Base-by-base conservation (phyloP, 2,329 filamentous ascomycete species). In the Alternaria solani region DNA sequence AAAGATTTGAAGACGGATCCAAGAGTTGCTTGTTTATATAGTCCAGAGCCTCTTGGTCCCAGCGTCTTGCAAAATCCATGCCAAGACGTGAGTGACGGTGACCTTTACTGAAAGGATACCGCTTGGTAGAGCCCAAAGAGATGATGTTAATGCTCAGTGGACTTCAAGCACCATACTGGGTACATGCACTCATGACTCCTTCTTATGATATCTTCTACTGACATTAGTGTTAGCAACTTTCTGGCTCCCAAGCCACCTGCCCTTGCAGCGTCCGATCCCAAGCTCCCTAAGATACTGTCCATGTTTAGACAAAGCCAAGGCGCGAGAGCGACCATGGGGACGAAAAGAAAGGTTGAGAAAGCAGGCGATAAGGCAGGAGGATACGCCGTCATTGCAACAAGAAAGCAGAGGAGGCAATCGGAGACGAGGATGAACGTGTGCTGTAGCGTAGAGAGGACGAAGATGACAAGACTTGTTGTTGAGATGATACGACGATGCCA, bases 81-180 rank as follows among this genome's bases (percentile, higher is more conserved):
- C 42, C 42, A 55, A 39, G 42, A 20, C 30, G 16, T 18, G 28
- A 55, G 32, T 23, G 42, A 47, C 52, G 32, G 42, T 55, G 52
- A 55, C 30, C 41, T 47, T 20, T 38, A 39, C 28, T 47, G 23
- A 30, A 47, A 26, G 25, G 34, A 11, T 16, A 28, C 42, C 20
- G 18, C 5, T 1, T 26, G 9, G 7, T 38, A 30, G 7, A 8
- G 7, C 30, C 16, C 7, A 32, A 2, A 5, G 1, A 46, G 8
- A 16, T 0, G 18, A 9, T 54, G 18, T 5, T 28, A 11, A 12
- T 54, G 9, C 43, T 38, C 18, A 36, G 18, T 36, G 14, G 9
- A 16, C 20, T 34, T 38, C 7, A 23, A 16, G 20, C 7, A 28
- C 3, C 16, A 36, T 28, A 4, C n/a, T 28, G 7, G 16, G 38